Evolutionary conservation across 306 rosid genomes (phyloP), one percentile per base, ranked within the genome.

Genomic region (Macrotyloma uniflorum): DNA sequence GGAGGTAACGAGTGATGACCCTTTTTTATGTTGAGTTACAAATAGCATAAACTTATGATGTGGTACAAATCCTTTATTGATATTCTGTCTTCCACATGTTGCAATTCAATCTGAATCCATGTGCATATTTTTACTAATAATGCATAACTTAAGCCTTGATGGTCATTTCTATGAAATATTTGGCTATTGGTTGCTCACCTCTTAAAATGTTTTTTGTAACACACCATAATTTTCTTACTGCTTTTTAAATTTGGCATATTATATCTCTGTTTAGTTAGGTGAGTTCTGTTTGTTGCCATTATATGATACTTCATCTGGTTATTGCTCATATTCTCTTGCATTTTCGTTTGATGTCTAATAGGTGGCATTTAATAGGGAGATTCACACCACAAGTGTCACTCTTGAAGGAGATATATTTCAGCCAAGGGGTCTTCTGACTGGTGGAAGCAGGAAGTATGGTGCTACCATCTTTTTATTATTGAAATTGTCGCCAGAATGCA

Each of bases 361-460:
- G 98, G 97, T 95, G 36, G 93, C 98, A 79, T 95, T 95, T 79
- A 89, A 82, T 83, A 83, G 82, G 83, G 91, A 89, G 38, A 80
- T 87, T 81, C 85, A 75, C 67, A 87, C 91, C 68, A 95, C 89
- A 26, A 95, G 98, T 86, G 99, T 95, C 80, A 95, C 99, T 57
- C 93, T 91, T 86, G 99, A 95, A 89, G 99, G 99, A 63, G 99
- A 95, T 82, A 89, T 91, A 85, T 95, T 91, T 87, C 93, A 88
- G 86, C 97, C 99, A 62, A 91, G 98, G 82, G 99, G 99, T 77
- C 96, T 95, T 82, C 79, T 95, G 82, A 95, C 99, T 20, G 99
- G 99, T 72, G 99, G 99, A 83, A 93, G 98, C 85, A 91, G 98
- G 78, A 95, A 86, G 99, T 95, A 91, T 69, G 89, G n/a, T 62